A percentile compares a stretch with the other conserved stretches of the same genome.
phyloP scores from a whole-genome alignment of 768 basidiomycete genomes.

The Tylopilus rubrobrunneus region DNA sequence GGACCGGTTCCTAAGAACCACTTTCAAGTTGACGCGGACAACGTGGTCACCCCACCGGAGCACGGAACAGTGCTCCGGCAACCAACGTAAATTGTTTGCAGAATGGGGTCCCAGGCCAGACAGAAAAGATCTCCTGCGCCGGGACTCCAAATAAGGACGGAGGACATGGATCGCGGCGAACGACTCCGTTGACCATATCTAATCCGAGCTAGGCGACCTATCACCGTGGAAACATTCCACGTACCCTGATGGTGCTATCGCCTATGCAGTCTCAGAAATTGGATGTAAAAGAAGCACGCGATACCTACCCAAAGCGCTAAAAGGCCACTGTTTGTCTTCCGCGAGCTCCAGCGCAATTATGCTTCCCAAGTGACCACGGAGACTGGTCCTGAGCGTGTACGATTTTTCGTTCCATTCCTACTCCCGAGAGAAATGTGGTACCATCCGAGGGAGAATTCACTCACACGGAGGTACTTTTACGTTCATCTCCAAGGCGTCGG shows the following conservation, averaged over 20 bases:
- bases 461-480: slow-evolving; percentile 24
- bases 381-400: slow-evolving; percentile 61
- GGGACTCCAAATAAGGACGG: slow-evolving; percentile 69
- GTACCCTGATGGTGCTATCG: slow-evolving; percentile 82
- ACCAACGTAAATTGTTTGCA: slow-evolving; percentile 77
- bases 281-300: not conserved
- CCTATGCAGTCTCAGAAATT: slow-evolving; percentile 40
- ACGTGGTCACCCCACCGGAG: no score
- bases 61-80: slow-evolving; percentile 69
- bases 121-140: slow-evolving; percentile 88
- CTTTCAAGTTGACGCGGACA: no score
- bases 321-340: slow-evolving; percentile 74
- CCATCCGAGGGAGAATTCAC: slow-evolving; percentile 6
- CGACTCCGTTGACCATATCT: slow-evolving; percentile 81
- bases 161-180: slow-evolving; percentile 69
- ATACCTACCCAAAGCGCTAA: slow-evolving; percentile 79
- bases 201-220: slow-evolving; percentile 3
- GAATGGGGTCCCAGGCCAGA: slow-evolving; percentile 65
- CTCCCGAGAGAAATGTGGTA: slow-evolving; percentile 31
- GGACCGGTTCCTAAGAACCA: no score
- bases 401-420: slow-evolving; percentile 85
- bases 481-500: slow-evolving; percentile 1
- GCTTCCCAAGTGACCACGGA: slow-evolving; percentile 81
- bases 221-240: slow-evolving; percentile 15
- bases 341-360: slow-evolving; percentile 78